A percentile compares a stretch with the other conserved stretches of the same genome.
These are phyloP conservation scores for Rutidosis leptorrhynchoides DNA, from an alignment of 129 eudicot species.

Conservation along the genomic window DNA sequence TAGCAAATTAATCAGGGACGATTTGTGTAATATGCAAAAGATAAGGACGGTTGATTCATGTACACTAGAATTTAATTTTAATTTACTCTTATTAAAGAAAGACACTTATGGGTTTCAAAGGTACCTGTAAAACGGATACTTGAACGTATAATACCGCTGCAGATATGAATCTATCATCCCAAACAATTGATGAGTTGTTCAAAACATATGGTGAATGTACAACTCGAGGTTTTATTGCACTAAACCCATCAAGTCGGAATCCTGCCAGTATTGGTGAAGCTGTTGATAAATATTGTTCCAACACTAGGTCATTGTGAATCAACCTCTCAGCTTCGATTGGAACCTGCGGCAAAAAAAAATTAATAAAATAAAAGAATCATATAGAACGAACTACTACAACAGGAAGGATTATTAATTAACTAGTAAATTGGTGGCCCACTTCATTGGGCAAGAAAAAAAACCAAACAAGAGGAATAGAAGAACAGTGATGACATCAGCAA, in stretches of 20 bases:
- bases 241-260: slow-evolving; percentile 85
- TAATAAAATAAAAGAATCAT: too few relatives aligned
- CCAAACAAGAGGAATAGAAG: too few relatives aligned
- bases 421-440: too few relatives aligned
- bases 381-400: neutral
- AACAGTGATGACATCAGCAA: too few relatives aligned
- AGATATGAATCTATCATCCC: slow-evolving; percentile 69
- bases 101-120: neutral
- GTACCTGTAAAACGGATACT: slow-evolving; percentile 90
- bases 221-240: slow-evolving; percentile 76
- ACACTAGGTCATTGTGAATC: slow-evolving; percentile 57
- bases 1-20: too few relatives aligned
- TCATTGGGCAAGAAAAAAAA: too few relatives aligned
- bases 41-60: too few relatives aligned
- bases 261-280: slow-evolving; percentile 92
- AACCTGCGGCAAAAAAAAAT: slow-evolving; percentile 44
- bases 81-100: neutral
- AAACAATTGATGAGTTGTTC: slow-evolving; percentile 31
- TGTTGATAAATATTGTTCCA: slow-evolving; percentile 74
- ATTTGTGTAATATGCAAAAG: neutral
- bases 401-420: neutral
- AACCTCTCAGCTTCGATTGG: slow-evolving; percentile 92
- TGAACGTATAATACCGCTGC: slow-evolving; percentile 80
- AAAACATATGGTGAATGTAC: slow-evolving; percentile 72
- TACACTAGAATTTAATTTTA: too few relatives aligned